Base-by-base conservation (phyloP, 352 stramenopile species). In the Phytophthora rubi region DNA sequence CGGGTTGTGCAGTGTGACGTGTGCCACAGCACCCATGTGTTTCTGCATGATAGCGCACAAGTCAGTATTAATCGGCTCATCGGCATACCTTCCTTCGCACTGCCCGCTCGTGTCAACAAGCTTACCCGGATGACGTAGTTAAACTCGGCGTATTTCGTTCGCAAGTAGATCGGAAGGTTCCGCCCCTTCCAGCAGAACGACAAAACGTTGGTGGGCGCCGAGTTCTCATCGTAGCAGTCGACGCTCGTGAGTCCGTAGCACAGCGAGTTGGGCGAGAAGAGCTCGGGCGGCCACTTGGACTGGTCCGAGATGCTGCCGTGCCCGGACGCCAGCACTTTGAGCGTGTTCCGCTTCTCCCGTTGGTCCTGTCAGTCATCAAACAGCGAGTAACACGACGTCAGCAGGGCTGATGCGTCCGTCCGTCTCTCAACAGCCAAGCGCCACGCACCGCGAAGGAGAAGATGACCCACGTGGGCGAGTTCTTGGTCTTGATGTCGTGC, bases 181-280 rank as follows among this genome's bases (percentile, higher is more conserved):
- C 83, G 74, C 51, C 89, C 89, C 80, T 97, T 97, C 89, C 89
- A 97, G 78, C 88, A 95, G 54, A 95, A 95, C 28, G 89, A 97
- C 26, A 95, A 61, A 39, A 93, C 89, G 32, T 81, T 90, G 13
- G 86, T 84, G 16, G 86, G 82, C 33, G 88, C 76, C n/a, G 63
- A 65, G 54, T 90, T 82, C 39, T 88, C 79, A 39, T 89, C 80
- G 32, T 90, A 81, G 39, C 86, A 89, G 51, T 93, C 84, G 48
- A 95, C 58, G 16, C 88, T 89, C 39, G 71, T 90, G 37, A 95
- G 75, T 21, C 86, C 89, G 63, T 95, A 97, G 77, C 89, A 95
- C 15, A 97, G 76, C 54, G 88, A 53, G 15, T 84, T 95, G 45
- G 86, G 76, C 6, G 85, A 84, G 53, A 95, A 97, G 16, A 95